phyloP scores from a whole-genome alignment of 192 early-diverging fungal species.

The Coemansia reversa region DNA sequence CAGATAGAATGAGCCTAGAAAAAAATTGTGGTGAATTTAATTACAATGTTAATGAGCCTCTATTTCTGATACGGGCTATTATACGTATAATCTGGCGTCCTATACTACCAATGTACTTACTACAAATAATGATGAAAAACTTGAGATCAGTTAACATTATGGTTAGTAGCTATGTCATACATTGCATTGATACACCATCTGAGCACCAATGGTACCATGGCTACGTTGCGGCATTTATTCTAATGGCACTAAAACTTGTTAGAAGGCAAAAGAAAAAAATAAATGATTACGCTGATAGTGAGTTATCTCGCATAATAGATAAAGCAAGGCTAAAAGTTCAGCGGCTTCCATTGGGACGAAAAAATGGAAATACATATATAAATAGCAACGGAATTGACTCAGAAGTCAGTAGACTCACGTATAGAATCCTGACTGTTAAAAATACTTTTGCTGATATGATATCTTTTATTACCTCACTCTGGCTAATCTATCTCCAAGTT shows the following conservation, averaged over 20 bases:
- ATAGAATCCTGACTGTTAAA: background rate
- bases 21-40: conserved; percentile 21
- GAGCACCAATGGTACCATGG: conserved; percentile 28
- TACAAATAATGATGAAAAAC: conserved; percentile 10
- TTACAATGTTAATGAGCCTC: conserved; percentile 21
- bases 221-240: conserved; percentile 1
- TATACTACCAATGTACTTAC: conserved; percentile 31
- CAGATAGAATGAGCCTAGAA: conserved; percentile 11
- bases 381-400: background rate
- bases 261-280: conserved; percentile 5
- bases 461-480: background rate
- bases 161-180: conserved; percentile 13
- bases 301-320: conserved; percentile 11
- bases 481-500: conserved; percentile 20
- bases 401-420: background rate
- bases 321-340: conserved; percentile 36
- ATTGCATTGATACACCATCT: conserved; percentile 25
- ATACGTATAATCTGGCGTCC: conserved; percentile 44
- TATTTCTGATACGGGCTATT: too few species aligned
- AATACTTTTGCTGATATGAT: background rate
- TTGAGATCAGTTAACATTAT: background rate
- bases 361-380: background rate
- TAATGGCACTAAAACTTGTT: background rate
- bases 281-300: background rate
- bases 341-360: conserved; percentile 22